Conservation (phyloP, 1,139 yeast species). For the Suhomyces panamericanus region DNA sequence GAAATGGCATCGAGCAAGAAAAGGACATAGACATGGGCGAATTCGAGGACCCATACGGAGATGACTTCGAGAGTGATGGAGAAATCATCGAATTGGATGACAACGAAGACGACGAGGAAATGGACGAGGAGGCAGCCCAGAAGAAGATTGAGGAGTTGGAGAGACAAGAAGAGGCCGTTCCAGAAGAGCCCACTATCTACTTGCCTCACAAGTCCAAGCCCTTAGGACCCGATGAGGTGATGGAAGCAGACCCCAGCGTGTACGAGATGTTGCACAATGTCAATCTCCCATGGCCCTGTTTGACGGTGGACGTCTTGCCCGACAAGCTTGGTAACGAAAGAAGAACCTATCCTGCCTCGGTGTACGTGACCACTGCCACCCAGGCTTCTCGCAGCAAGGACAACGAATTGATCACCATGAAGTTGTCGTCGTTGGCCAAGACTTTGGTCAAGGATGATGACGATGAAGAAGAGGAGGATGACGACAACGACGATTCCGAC, state of each 20-base stretch:
- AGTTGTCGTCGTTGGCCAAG: constrained; percentile 76
- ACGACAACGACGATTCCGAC: constrained; percentile 63
- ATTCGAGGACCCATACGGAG: constrained; percentile 93
- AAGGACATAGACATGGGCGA: constrained; percentile 73
- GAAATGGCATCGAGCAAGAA: constrained; percentile 19
- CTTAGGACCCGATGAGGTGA: constrained; percentile 90
- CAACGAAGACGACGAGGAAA: constrained; percentile 58
- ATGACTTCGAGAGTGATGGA: constrained; percentile 92
- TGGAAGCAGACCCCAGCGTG: constrained; percentile 95
- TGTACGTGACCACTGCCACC: constrained; percentile 87
- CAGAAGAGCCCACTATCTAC: constrained; percentile 52
- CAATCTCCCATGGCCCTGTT: constrained; percentile 95
- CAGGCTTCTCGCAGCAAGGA: constrained; percentile 89
- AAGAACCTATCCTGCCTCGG: constrained; percentile 84
- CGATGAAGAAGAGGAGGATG: constrained; percentile 68
- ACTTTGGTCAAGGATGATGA: constrained; percentile 81
- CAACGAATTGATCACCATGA: constrained; percentile 83
- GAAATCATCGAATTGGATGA: constrained; percentile 79
- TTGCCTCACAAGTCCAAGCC: constrained; percentile 88
- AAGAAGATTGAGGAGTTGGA: constrained; percentile 29
- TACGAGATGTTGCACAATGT: constrained; percentile 96
- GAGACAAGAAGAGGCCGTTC: constrained; percentile 23
- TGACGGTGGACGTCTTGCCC: constrained; percentile 85
- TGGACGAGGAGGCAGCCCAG: constrained; percentile 34
- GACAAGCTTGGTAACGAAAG: constrained; percentile 87